These are phyloP conservation scores for Saturnispora halmiae DNA, from an alignment of 805 yeast species.

Conservation along the genomic window DNA sequence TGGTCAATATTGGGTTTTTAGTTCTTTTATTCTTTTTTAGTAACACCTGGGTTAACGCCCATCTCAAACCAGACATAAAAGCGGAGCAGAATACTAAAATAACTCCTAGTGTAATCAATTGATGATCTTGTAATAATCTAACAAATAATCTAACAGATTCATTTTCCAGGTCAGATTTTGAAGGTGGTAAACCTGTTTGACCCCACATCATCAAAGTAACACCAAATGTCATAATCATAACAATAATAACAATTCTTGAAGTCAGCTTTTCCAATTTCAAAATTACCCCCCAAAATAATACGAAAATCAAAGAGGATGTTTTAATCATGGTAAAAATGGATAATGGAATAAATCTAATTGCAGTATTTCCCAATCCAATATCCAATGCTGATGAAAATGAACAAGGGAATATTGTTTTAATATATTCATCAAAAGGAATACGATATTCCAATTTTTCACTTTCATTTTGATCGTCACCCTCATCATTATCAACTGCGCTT, in stretches of 20 bases:
- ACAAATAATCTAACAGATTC: slow-evolving; percentile 6
- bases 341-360: slow-evolving; percentile 69
- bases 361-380: slow-evolving; percentile 84
- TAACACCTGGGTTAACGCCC: slow-evolving; percentile 89
- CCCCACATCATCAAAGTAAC: slow-evolving; percentile 80
- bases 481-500: not conserved
- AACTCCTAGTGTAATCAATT: slow-evolving; percentile 46
- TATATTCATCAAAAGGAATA: slow-evolving; percentile 33
- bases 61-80: slow-evolving; percentile 78
- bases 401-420: slow-evolving; percentile 65
- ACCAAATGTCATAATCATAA: slow-evolving; percentile 69
- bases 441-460: slow-evolving; percentile 13
- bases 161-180: not conserved
- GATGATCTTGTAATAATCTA: slow-evolving; percentile 18
- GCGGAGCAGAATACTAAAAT: slow-evolving; percentile 68
- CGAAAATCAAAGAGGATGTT: slow-evolving; percentile 82
- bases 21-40: slow-evolving; percentile 51
- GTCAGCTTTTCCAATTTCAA: slow-evolving; percentile 71
- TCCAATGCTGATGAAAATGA: slow-evolving; percentile 86
- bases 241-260: slow-evolving; percentile 59
- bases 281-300: slow-evolving; percentile 75
- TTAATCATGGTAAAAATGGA: slow-evolving; percentile 90
- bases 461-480: not conserved
- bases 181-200: slow-evolving; percentile 11
- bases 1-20: slow-evolving; percentile 74